Base-by-base conservation (phyloP, 2,329 filamentous ascomycete species). In the Cercospora zeae-maydis region DNA sequence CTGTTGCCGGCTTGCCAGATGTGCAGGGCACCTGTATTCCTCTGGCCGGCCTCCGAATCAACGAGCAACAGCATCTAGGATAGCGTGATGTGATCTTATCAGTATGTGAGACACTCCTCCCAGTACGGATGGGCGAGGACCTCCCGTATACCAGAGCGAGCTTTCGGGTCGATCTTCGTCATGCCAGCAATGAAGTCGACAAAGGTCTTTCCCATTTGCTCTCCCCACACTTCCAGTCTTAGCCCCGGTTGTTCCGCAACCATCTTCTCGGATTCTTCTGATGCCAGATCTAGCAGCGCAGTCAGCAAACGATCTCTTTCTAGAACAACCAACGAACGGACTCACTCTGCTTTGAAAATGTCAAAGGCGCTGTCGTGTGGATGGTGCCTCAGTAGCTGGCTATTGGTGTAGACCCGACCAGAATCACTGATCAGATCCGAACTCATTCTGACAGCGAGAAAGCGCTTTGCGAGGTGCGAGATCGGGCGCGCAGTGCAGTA, bases 1-100 rank as follows among this genome's bases (percentile, higher is more conserved):
- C 61, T 75, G 66, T 84, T 82, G 1, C 81, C 82, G 2, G 82
- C 77, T 70, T 83, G 76, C 51, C 31, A 67, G 63, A 7, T 76
- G 72, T 58, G 42, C 0, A 2, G n/a, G 16, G 8, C 6, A 30
- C 31, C 4, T 31, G 37, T 13, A 45, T 45, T 9, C 39, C 5
- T 45, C 4, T 67, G 65, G 11, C 59, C 65, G 52, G 42, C 53
- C 9, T 54, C 62, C 30, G 62, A 47, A 16, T 36, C 47, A 16
- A 30, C 59, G 13, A 59, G 55, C 34, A 37, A 37, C 39, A 21
- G 9, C 6, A 5, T 45, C n/a, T 3, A 45, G 4, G 19, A 3
- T n/a, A 8, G 9, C 4, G 39, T 8, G 13, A 45, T 2, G 4
- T 2, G 4, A 21, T 6, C 9, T 8, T 6, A 19, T 24, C 27